Conservation (phyloP, 2,329 filamentous ascomycete genomes). For the Trichothecium roseum region DNA sequence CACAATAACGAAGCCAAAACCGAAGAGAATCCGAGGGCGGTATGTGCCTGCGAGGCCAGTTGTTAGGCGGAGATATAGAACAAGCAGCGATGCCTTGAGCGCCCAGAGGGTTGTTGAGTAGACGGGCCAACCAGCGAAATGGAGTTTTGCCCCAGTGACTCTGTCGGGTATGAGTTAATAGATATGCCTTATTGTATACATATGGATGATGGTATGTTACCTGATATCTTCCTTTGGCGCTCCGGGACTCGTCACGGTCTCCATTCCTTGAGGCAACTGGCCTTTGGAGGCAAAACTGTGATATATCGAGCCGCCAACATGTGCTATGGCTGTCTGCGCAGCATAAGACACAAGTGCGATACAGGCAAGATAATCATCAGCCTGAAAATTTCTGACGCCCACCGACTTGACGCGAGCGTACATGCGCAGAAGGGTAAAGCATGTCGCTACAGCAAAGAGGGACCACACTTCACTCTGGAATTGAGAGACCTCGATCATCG, state of each 20-base stretch:
- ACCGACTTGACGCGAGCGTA: constrained; percentile 30
- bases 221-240: too few relatives aligned
- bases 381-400: constrained; percentile 31
- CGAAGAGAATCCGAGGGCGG: constrained; percentile 17
- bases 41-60: constrained; percentile 16
- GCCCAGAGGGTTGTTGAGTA: constrained; percentile 41
- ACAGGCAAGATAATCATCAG: constrained; percentile 41
- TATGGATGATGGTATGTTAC: too few relatives aligned
- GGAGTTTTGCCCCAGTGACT: constrained; percentile 40
- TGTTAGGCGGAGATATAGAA: constrained; percentile 42
- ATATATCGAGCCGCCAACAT: too few relatives aligned
- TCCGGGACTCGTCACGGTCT: too few relatives aligned
- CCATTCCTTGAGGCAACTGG: too few relatives aligned
- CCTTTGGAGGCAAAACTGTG: too few relatives aligned
- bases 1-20: constrained; percentile 19
- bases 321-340: too few relatives aligned
- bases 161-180: constrained; percentile 14
- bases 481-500: constrained; percentile 1
- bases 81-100: constrained; percentile 39
- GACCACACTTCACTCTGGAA: constrained; percentile 13
- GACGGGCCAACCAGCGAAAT: constrained; percentile 39
- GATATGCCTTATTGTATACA: constrained; percentile 4
- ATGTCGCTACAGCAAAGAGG: constrained; percentile 33
- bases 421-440: constrained; percentile 34
- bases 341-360: too few relatives aligned